Evolutionary conservation across 805 yeast genomes (phyloP).

Genomic region (Candida qinlingensis): DNA sequence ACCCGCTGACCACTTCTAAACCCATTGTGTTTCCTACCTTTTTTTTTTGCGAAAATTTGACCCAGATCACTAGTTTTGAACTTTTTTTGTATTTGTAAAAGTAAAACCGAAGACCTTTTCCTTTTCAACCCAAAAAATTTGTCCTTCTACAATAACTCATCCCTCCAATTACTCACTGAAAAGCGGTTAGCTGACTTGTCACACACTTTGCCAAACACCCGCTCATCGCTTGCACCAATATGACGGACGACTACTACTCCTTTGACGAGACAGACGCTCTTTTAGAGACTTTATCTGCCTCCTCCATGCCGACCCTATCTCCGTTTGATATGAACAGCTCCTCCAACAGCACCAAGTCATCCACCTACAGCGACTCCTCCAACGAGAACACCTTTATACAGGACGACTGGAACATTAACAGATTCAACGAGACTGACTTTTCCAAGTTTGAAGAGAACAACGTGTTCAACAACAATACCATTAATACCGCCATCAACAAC

Average conservation of each 20-base stretch:
- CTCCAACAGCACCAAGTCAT: constrained; percentile 16
- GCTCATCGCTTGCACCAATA: background rate
- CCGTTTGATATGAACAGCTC: constrained; percentile 18
- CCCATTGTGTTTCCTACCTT: background rate
- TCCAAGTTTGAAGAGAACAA: background rate
- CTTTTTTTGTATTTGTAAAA: background rate
- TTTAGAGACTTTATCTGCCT: constrained; percentile 21
- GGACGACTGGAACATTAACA: constrained; percentile 7
- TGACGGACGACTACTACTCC: constrained; percentile 14
- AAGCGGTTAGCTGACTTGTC: no score
- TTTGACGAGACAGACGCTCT: constrained; percentile 27
- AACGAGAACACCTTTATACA: constrained; percentile 15
- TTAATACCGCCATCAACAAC: background rate
- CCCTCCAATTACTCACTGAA: background rate
- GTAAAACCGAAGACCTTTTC: background rate
- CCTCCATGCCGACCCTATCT: constrained; percentile 20
- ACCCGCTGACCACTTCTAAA: no score
- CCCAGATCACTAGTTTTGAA: background rate
- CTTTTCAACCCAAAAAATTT: background rate
- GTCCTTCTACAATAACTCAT: background rate
- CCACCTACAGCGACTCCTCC: constrained; percentile 20
- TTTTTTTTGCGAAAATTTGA: background rate
- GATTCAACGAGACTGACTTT: constrained; percentile 1
- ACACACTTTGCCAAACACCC: no score
- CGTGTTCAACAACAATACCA: background rate